These are phyloP conservation scores for Penicillium coffeae DNA, from an alignment of 495 filamentous ascomycete species.

Conservation along the genomic window DNA sequence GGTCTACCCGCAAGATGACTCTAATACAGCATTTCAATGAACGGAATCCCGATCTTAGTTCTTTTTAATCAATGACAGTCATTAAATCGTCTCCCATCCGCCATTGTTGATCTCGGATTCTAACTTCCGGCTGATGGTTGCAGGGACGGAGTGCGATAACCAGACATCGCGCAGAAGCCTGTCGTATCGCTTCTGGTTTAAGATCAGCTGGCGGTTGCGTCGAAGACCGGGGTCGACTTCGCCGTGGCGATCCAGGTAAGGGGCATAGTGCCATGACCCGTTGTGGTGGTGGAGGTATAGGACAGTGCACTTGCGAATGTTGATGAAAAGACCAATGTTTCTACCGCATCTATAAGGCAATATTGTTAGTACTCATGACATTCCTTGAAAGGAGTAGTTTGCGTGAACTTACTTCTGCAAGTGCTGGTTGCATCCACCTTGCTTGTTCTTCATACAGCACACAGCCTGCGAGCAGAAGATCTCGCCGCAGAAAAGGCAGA, in stretches of 20 bases:
- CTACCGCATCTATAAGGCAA: slow-evolving; percentile 67
- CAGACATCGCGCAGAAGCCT: slow-evolving; percentile 78
- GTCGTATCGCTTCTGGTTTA: slow-evolving; percentile 93
- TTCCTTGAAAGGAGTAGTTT: neutral
- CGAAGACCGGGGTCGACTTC: slow-evolving; percentile 85
- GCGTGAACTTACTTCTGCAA: slow-evolving; percentile 66
- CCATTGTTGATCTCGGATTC: slow-evolving; percentile 95
- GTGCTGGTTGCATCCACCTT: slow-evolving; percentile 88
- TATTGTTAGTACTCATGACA: slow-evolving; percentile 13
- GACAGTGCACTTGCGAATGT: slow-evolving; percentile 90
- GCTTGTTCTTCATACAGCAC: slow-evolving; percentile 73
- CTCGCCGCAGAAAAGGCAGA: slow-evolving; percentile 94
- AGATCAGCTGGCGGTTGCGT: slow-evolving; percentile 76
- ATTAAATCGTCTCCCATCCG: slow-evolving; percentile 88
- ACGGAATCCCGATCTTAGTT: too few species aligned
- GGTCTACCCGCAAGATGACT: neutral
- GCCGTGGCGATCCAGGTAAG: slow-evolving; percentile 92
- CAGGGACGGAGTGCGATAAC: slow-evolving; percentile 84
- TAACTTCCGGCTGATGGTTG: slow-evolving; percentile 79
- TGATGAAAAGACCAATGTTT: slow-evolving; percentile 87
- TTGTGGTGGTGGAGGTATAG: slow-evolving; percentile 77
- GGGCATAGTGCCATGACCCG: slow-evolving; percentile 80
- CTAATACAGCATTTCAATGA: neutral
- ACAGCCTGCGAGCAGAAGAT: slow-evolving; percentile 92
- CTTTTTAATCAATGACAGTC: slow-evolving; percentile 3